These are phyloP conservation scores for Cladophialophora yegresii DNA, from an alignment of 2,329 filamentous ascomycete genomes.

Conservation along the genomic window DNA sequence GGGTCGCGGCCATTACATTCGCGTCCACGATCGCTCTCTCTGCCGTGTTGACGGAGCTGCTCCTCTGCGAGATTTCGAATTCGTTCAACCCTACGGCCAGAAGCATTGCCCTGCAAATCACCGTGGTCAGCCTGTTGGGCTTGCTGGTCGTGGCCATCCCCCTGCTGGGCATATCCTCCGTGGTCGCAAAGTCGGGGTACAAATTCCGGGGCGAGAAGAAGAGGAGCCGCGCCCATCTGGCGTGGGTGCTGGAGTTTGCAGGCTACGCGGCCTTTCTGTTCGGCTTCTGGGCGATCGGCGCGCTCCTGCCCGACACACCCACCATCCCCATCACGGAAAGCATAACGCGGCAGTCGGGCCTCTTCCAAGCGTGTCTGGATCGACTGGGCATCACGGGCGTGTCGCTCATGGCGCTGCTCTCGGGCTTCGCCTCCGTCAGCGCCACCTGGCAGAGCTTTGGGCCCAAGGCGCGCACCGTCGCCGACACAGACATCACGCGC, in stretches of 20 bases:
- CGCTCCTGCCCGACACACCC: slow-evolving; percentile 56
- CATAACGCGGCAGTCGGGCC: slow-evolving; percentile 43
- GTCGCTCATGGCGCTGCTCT: slow-evolving; percentile 81
- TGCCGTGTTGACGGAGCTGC: slow-evolving; percentile 74
- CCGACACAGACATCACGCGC: slow-evolving; percentile 71
- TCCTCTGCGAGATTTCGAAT: slow-evolving; percentile 81
- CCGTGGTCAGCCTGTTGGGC: slow-evolving; percentile 69
- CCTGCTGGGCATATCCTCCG: slow-evolving; percentile 72
- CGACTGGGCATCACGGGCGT: slow-evolving; percentile 83
- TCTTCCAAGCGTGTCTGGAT: slow-evolving; percentile 60
- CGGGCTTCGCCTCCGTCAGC: slow-evolving; percentile 85
- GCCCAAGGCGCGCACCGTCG: slow-evolving; percentile 64
- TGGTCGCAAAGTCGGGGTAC: slow-evolving; percentile 60
- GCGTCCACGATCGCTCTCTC: slow-evolving; percentile 75
- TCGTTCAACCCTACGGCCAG: slow-evolving; percentile 69
- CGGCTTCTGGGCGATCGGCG: slow-evolving; percentile 74
- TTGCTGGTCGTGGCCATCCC: slow-evolving; percentile 75
- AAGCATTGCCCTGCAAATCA: slow-evolving; percentile 66
- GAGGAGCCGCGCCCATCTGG: slow-evolving; percentile 59
- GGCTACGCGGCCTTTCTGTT: slow-evolving; percentile 70
- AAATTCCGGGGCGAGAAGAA: slow-evolving; percentile 61
- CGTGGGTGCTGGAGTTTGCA: slow-evolving; percentile 64
- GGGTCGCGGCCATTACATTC: slow-evolving; percentile 65
- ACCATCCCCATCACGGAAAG: slow-evolving; percentile 46
- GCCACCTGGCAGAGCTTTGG: slow-evolving; percentile 83